Evolutionary conservation across 176 grass and related monocot genomes (phyloP).

Genomic region (Cocos nucifera): DNA sequence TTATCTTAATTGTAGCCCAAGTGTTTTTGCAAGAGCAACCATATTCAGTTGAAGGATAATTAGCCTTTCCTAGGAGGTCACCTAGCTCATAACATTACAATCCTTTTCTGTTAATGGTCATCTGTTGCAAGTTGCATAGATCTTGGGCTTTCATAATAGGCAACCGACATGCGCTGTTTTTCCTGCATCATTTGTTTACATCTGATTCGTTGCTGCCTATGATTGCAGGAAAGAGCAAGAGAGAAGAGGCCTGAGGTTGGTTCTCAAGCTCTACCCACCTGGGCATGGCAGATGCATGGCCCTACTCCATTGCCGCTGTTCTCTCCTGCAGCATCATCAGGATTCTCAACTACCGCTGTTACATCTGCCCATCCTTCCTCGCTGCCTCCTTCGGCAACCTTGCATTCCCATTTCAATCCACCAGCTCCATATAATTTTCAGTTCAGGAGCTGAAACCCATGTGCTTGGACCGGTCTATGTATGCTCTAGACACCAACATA

Average conservation of each 20-base stretch:
- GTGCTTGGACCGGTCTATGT: no score
- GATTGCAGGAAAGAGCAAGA: constrained; percentile 47
- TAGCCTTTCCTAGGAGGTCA: no score
- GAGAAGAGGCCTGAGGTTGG: constrained; percentile 32
- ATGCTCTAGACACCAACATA: no score
- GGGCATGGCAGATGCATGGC: constrained; percentile 29
- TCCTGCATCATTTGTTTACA: neutral
- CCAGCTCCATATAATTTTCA: neutral
- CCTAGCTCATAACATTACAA: no score
- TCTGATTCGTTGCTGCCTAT: neutral
- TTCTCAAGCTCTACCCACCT: constrained; percentile 33
- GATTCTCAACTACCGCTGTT: constrained; percentile 46
- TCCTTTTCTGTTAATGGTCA: no score
- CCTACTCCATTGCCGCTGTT: constrained; percentile 21
- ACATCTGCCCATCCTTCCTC: neutral
- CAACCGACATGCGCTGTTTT: no score
- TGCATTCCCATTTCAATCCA: neutral
- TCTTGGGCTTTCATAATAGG: no score
- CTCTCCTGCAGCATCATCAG: constrained; percentile 53
- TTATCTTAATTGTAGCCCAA: no score
- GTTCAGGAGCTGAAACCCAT: no score
- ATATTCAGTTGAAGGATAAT: no score
- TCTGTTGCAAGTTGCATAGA: no score
- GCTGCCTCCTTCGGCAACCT: neutral
- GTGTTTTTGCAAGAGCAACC: no score